Evolutionary conservation across 2,329 filamentous ascomycete species (phyloP).

Genomic region (Cephalotrichum gorgonifer): DNA sequence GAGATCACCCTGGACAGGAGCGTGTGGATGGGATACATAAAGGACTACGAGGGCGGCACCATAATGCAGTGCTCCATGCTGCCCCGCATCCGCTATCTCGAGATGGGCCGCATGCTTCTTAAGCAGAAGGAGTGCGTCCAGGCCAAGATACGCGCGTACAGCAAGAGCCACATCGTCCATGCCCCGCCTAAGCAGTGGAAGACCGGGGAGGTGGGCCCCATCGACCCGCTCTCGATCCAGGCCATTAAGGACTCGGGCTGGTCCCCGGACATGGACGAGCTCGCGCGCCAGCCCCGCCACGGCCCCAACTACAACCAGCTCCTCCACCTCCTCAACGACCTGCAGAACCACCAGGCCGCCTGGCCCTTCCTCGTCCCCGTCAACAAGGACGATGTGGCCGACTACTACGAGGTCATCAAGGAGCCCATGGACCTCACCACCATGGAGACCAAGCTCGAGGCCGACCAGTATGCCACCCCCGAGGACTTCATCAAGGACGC

Average conservation of each 20-base stretch:
- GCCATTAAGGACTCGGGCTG: constrained; percentile 89
- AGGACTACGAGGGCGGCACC: constrained; percentile 96
- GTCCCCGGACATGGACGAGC: constrained; percentile 95
- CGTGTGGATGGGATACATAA: constrained; percentile 99
- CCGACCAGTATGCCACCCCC: constrained; percentile 80
- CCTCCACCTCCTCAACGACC: constrained; percentile 81
- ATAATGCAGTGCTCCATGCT: constrained; percentile 99
- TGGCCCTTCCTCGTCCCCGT: constrained; percentile 96
- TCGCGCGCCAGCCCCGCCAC: constrained; percentile 87
- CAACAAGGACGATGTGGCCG: constrained; percentile 90
- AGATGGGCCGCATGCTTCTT: constrained; percentile 83
- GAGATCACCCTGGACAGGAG: constrained; percentile 86
- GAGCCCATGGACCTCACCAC: constrained; percentile 94
- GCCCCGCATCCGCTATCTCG: constrained; percentile 86
- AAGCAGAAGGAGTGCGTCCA: constrained; percentile 96
- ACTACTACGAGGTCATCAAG: constrained; percentile 98
- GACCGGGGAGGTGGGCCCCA: constrained; percentile 57
- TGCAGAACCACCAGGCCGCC: constrained; percentile 85
- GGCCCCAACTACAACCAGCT: constrained; percentile 95
- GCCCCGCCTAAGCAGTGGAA: constrained; percentile 78
- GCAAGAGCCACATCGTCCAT: constrained; percentile 80
- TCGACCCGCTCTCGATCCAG: constrained; percentile 77
- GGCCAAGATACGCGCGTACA: constrained; percentile 88
- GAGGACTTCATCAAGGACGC: constrained; percentile 91
- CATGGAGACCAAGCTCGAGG: constrained; percentile 93